These are phyloP conservation scores for Myxozyma vanderwaltii DNA, from an alignment of 805 yeast genomes.

Conservation along the genomic window DNA sequence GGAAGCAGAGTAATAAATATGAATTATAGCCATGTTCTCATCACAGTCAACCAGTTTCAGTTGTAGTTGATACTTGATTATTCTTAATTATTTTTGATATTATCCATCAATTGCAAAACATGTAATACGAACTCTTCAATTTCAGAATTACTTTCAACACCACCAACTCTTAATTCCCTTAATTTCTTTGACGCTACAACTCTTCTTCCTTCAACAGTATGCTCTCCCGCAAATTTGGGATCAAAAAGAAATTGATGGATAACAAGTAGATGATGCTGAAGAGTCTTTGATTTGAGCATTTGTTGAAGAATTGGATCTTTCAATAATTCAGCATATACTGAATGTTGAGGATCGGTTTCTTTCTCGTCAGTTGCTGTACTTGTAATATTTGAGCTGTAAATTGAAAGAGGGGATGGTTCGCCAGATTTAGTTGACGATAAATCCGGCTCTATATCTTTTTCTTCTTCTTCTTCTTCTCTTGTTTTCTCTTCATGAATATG, in stretches of 20 bases:
- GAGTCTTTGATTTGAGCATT: slow-evolving; percentile 54
- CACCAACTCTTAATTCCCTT: slow-evolving; percentile 61
- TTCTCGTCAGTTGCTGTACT: background rate
- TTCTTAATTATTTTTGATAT: background rate
- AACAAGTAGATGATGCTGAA: slow-evolving; percentile 58
- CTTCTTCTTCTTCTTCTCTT: slow-evolving; percentile 42
- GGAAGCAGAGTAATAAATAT: background rate
- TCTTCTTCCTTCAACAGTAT: slow-evolving; percentile 54
- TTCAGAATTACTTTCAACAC: slow-evolving; percentile 63
- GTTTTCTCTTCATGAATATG: slow-evolving; percentile 4
- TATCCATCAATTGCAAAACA: slow-evolving; percentile 41
- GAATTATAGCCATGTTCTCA: too few relatives aligned
- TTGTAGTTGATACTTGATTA: background rate
- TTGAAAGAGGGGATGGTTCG: background rate
- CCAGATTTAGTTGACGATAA: background rate
- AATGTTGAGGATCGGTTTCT: background rate
- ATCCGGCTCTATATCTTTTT: too few relatives aligned
- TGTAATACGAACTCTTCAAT: slow-evolving; percentile 68
- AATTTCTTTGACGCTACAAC: slow-evolving; percentile 65
- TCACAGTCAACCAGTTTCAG: background rate
- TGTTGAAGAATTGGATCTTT: slow-evolving; percentile 50
- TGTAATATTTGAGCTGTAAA: background rate
- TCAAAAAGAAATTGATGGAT: slow-evolving; percentile 54
- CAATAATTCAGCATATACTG: slow-evolving; percentile 37
- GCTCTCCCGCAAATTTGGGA: slow-evolving; percentile 52